Base-by-base conservation (phyloP, 495 filamentous ascomycete species). In the Penicillium alfredii region DNA sequence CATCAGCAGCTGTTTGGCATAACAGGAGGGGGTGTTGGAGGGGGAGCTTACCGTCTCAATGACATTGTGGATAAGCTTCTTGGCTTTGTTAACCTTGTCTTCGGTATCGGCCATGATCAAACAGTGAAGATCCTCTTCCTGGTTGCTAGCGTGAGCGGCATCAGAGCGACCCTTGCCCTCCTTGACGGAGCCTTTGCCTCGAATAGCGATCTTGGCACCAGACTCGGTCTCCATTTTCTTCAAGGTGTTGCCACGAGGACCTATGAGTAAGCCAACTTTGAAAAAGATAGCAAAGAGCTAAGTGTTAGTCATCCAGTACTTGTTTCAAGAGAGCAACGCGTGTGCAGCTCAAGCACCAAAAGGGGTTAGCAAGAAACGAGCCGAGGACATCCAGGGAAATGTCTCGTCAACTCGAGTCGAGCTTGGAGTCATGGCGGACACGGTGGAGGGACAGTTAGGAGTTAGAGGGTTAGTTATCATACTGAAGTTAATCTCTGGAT, bases 401-500 rank as follows among this genome's bases (percentile, higher is more conserved):
- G 36, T 26, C 62, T 64, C 53, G 56, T 51, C 49, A 59, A 51
- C 65, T 53, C 67, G 63, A 62, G 55, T 71, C 67, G 64, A 70
- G 61, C 67, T 68, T 46, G 66, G 52, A 57, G 55, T 43, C 61
- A 68, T 64, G 63, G 61, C 64, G 66, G 52, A 66, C 41, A 61
- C 63, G 58, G 52, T 43, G 62, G 56, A 55, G 61, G 64, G 63
- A 71, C 55, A 58, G 77, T 83, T 75, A 83, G 73, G 77, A 78
- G 81, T 85, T 82, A 86, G 82, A 88, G 86, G 88, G 88, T 94
- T 94, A 93, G 88, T 81, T 84, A 89, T 90, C 89, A 86, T 95
- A 98, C 92, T 97, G 86, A 97, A 99, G 85, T 99, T 99, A 85
- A 99, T 96, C 69, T 97, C 93, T 75, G 93, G 93, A 71, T 99